Evolutionary conservation across 208 protist genomes (phyloP).

Genomic region (Wallacemonas rigidus): DNA sequence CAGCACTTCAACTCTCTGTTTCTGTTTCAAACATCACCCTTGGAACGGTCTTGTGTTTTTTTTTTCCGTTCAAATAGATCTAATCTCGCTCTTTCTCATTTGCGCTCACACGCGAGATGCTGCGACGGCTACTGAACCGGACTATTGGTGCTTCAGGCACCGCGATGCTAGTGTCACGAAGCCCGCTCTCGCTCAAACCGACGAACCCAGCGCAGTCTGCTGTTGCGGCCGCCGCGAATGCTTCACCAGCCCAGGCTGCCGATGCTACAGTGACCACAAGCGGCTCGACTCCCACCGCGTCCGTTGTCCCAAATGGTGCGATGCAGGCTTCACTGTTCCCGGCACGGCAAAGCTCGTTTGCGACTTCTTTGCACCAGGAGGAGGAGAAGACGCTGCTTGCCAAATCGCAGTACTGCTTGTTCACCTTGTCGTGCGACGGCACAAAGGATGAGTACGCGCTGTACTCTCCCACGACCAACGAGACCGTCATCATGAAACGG

Average conservation of each 20-base stretch:
- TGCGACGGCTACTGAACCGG: neutral
- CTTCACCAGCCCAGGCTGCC: neutral
- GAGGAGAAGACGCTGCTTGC: slow-evolving; percentile 71
- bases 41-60: neutral
- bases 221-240: neutral
- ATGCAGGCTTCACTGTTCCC: slow-evolving; percentile 28
- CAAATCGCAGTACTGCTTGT: slow-evolving; percentile 83
- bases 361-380: slow-evolving; percentile 26
- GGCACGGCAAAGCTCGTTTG: slow-evolving; percentile 63
- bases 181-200: neutral
- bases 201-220: neutral
- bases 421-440: slow-evolving; percentile 63
- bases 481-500: slow-evolving; percentile 52
- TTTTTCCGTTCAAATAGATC: neutral
- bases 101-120: neutral
- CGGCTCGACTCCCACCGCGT: neutral
- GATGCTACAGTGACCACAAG: slow-evolving; percentile 19
- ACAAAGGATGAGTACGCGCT: slow-evolving; percentile 47
- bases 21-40: neutral
- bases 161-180: neutral
- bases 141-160: neutral
- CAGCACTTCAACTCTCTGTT: too few relatives aligned
- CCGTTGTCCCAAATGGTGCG: neutral
- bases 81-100: neutral
- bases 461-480: slow-evolving; percentile 83